Percentiles rank a stretch among this genome's conserved stretches.
Conservation (phyloP, 2,329 filamentous ascomycete species). For the Nothomitra cinnamomea region DNA sequence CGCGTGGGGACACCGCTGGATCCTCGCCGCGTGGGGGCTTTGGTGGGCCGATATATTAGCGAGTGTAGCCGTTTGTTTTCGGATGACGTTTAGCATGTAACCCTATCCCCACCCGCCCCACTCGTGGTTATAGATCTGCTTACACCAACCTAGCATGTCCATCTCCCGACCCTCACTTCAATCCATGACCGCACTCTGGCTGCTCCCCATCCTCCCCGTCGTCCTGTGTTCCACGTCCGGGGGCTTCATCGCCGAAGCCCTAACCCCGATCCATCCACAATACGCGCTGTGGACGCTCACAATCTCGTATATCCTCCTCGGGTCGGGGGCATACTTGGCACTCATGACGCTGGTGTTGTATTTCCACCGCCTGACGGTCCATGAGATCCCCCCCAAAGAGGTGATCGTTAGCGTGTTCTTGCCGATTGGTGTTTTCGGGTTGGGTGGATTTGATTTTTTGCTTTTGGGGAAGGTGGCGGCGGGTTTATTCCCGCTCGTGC, state of each 20-base stretch:
- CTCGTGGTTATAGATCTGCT: too few species aligned
- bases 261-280: conserved; percentile 29
- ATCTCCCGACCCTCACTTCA: conserved; percentile 28
- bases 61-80: conserved; percentile 36
- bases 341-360: conserved; percentile 49
- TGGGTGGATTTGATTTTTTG: too few species aligned
- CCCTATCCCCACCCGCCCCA: conserved; percentile 8
- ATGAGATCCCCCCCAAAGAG: conserved; percentile 48
- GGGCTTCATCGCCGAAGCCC: conserved; percentile 42
- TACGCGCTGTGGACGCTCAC: conserved; percentile 45
- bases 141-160: conserved; percentile 17
- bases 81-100: conserved; percentile 40
- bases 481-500: too few species aligned
- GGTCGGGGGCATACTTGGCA: conserved; percentile 42
- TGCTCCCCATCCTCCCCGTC: conserved; percentile 49
- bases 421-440: conserved; percentile 37
- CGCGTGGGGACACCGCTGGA: conserved; percentile 41
- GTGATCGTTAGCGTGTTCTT: conserved; percentile 52
- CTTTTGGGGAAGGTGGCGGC: too few species aligned
- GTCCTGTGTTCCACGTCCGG: conserved; percentile 50
- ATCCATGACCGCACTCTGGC: conserved; percentile 45
- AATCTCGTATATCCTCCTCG: conserved; percentile 52
- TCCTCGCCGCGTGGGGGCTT: conserved; percentile 27
- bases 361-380: conserved; percentile 48
- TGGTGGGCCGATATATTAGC: conserved; percentile 39